phyloP scores from a whole-genome alignment of 257 asterid genomes.

The Petunia axillaris region DNA sequence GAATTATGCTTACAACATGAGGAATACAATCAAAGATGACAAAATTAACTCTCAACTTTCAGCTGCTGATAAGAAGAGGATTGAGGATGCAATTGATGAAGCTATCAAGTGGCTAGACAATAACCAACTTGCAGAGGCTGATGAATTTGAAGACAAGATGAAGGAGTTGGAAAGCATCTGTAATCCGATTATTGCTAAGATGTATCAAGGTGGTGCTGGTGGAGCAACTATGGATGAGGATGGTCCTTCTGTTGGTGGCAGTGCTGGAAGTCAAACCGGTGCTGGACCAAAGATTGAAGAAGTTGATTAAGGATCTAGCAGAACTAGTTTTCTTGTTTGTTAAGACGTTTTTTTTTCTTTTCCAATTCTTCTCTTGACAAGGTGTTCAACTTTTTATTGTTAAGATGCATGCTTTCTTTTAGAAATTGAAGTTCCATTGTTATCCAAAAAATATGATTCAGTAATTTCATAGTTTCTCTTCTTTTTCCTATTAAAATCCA shows the following conservation, averaged over 20 bases:
- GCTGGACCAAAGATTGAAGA: constrained; percentile 43
- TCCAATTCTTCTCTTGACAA: background rate
- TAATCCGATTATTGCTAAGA: constrained; percentile 43
- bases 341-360: background rate
- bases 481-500: too few species aligned
- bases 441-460: background rate
- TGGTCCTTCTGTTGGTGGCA: constrained; percentile 28
- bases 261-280: constrained; percentile 19
- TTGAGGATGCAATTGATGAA: constrained; percentile 54
- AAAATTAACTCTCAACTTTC: constrained; percentile 58
- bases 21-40: constrained; percentile 64
- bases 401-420: background rate
- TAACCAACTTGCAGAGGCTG: constrained; percentile 27
- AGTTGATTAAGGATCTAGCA: constrained; percentile 24
- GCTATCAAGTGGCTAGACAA: constrained; percentile 31
- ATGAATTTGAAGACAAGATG: constrained; percentile 30
- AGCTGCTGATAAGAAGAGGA: constrained; percentile 57
- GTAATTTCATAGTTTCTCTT: background rate
- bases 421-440: background rate
- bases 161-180: constrained; percentile 37
- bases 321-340: background rate
- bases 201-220: constrained; percentile 38
- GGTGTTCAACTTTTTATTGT: background rate
- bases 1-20: constrained; percentile 68
- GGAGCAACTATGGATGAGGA: constrained; percentile 38